Conservation (phyloP, 1,284 basidiomycete species). For the Athelia sp. region DNA sequence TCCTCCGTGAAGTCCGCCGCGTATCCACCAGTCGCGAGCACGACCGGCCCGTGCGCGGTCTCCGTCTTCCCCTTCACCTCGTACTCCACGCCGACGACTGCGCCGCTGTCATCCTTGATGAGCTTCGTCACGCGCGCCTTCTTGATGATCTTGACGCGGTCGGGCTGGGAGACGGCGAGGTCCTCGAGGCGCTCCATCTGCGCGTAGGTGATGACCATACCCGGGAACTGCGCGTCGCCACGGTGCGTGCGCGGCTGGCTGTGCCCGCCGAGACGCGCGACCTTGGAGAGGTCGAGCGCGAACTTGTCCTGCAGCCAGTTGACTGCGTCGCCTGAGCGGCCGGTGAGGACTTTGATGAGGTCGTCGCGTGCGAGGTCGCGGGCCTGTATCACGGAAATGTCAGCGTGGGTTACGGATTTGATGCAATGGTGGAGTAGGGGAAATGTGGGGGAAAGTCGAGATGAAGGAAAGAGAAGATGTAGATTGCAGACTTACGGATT, state of each 20-base stretch:
- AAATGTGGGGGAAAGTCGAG: too few relatives aligned
- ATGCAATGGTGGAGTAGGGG: too few relatives aligned
- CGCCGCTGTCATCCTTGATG: conserved; percentile 75
- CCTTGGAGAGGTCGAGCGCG: too few relatives aligned
- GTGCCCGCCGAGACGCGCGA: too few relatives aligned
- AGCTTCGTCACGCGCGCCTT: too few relatives aligned
- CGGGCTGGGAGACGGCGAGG: too few relatives aligned
- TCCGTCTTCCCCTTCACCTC: conserved; percentile 68
- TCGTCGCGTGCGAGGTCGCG: conserved; percentile 95
- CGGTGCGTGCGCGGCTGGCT: conserved; percentile 48
- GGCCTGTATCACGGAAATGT: conserved; percentile 35
- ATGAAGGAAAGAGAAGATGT: background rate
- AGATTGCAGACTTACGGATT: conserved; percentile 50
- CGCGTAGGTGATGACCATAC: conserved; percentile 95
- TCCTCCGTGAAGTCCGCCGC: conserved; percentile 91
- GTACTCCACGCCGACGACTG: conserved; percentile 86
- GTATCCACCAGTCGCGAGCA: conserved; percentile 96
- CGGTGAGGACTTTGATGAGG: conserved; percentile 92
- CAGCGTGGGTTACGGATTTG: too few relatives aligned
- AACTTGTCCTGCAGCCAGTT: too few relatives aligned
- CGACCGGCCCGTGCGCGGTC: conserved; percentile 84
- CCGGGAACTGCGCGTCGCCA: conserved; percentile 91
- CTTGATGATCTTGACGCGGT: too few relatives aligned
- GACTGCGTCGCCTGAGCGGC: conserved; percentile 49
- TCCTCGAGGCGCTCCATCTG: conserved; percentile 61